These are phyloP conservation scores for Hirschfeldia incana DNA, from an alignment of 345 rosid species.

Conservation along the genomic window DNA sequence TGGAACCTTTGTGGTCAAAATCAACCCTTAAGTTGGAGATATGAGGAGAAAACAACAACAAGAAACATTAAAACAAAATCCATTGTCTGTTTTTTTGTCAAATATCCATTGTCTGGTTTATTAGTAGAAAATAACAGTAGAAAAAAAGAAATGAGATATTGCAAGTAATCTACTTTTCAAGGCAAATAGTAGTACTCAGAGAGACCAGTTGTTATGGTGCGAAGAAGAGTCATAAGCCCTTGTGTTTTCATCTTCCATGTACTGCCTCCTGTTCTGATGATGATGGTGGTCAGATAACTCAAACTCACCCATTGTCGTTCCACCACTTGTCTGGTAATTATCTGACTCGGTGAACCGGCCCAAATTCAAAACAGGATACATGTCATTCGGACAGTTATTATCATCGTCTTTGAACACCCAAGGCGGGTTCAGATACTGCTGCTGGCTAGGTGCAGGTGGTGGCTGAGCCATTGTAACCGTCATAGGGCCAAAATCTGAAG, in stretches of 20 bases:
- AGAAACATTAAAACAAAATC: neutral
- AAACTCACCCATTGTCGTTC: slow-evolving; percentile 44
- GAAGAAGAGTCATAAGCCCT: slow-evolving; percentile 61
- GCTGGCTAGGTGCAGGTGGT: slow-evolving; percentile 44
- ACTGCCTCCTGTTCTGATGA: slow-evolving; percentile 46
- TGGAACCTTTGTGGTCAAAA: neutral
- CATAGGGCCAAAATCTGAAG: slow-evolving; percentile 44
- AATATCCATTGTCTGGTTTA: slow-evolving; percentile 26
- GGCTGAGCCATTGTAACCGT: slow-evolving; percentile 54
- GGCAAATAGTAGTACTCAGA: slow-evolving; percentile 34
- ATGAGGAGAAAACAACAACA: neutral
- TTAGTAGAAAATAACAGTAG: neutral
- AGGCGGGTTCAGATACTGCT: slow-evolving; percentile 51
- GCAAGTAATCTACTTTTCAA: neutral
- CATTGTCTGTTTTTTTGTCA: slow-evolving; percentile 18
- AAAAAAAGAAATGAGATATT: neutral
- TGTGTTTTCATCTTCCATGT: slow-evolving; percentile 56
- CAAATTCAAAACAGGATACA: slow-evolving; percentile 54
- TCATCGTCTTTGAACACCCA: slow-evolving; percentile 61
- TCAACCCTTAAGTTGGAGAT: slow-evolving; percentile 1
- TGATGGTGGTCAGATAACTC: slow-evolving; percentile 51
- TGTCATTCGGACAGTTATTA: slow-evolving; percentile 40
- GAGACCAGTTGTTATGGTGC: slow-evolving; percentile 73
- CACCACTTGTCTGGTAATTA: slow-evolving; percentile 32
- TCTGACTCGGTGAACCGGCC: slow-evolving; percentile 52